Evolutionary conservation across 257 asterid genomes (phyloP).

Genomic region (Prunella vulgaris): DNA sequence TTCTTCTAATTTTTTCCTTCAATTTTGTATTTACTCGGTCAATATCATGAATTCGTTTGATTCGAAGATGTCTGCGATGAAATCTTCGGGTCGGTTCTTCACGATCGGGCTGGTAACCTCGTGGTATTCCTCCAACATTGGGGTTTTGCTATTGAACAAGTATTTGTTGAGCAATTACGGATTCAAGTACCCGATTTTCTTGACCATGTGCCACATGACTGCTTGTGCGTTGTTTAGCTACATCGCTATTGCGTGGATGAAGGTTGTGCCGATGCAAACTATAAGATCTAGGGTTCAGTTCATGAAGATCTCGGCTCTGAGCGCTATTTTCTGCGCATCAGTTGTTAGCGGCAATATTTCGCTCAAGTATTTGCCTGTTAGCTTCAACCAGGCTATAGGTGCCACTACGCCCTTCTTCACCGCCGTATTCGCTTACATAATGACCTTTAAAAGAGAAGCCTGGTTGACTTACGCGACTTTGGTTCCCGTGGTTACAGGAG

Average conservation of each 20-base stretch:
- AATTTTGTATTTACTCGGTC: slow-evolving; percentile 7
- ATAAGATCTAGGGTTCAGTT: slow-evolving; percentile 86
- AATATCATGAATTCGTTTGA: slow-evolving; percentile 10
- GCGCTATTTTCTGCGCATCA: slow-evolving; percentile 71
- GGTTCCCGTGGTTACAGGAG: slow-evolving; percentile 80
- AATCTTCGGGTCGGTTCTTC: slow-evolving; percentile 53
- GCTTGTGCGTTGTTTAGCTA: slow-evolving; percentile 84
- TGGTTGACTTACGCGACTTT: slow-evolving; percentile 75
- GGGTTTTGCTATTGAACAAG: slow-evolving; percentile 73
- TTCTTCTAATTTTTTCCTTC: neutral
- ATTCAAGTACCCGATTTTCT: slow-evolving; percentile 79
- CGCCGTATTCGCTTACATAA: slow-evolving; percentile 71
- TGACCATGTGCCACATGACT: slow-evolving; percentile 90
- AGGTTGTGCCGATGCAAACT: slow-evolving; percentile 85
- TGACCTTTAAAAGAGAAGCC: slow-evolving; percentile 70
- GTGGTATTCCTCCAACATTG: slow-evolving; percentile 87
- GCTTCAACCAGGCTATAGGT: slow-evolving; percentile 87
- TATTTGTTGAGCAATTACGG: slow-evolving; percentile 85
- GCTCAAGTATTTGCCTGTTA: slow-evolving; percentile 76
- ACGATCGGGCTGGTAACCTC: slow-evolving; percentile 76
- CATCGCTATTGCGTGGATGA: slow-evolving; percentile 87
- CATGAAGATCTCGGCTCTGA: slow-evolving; percentile 73
- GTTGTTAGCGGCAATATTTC: slow-evolving; percentile 86
- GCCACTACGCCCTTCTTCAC: slow-evolving; percentile 89
- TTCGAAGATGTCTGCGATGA: slow-evolving; percentile 36